phyloP scores from a whole-genome alignment of 2,329 filamentous ascomycete genomes.

The Ceratocystis destructans region DNA sequence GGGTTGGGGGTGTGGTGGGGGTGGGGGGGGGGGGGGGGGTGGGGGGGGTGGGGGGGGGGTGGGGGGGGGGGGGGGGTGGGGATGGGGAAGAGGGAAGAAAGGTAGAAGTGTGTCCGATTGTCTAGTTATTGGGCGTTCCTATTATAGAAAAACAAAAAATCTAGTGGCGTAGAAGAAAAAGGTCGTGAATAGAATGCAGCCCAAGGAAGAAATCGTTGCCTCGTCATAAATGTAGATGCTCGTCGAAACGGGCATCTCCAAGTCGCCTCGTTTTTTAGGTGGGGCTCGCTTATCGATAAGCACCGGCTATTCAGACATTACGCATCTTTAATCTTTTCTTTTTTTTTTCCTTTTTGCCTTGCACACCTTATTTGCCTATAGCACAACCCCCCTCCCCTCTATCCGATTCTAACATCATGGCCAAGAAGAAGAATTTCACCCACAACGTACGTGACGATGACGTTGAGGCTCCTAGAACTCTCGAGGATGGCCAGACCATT shows the following conservation, averaged over 20 bases:
- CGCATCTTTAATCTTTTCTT: background rate
- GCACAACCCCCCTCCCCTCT: background rate
- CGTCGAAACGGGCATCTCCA: background rate
- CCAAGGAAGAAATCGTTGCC: too few relatives aligned
- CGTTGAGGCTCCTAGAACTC: conserved; percentile 9
- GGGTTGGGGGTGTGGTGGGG: too few relatives aligned
- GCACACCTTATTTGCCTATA: background rate
- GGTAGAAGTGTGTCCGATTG: too few relatives aligned
- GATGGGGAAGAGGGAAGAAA: too few relatives aligned
- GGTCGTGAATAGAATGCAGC: background rate
- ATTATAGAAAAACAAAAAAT: background rate
- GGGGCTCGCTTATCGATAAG: conserved; percentile 18
- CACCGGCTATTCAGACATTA: background rate
- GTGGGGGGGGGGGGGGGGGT: too few relatives aligned
- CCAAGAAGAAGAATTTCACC: conserved; percentile 19
- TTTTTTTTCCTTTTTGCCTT: background rate
- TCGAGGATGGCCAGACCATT: conserved; percentile 45
- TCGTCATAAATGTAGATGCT: background rate
- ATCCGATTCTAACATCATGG: background rate
- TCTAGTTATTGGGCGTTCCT: too few relatives aligned
- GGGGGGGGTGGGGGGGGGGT: too few relatives aligned
- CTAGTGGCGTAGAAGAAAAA: background rate
- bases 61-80: too few relatives aligned
- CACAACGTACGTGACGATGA: conserved; percentile 17
- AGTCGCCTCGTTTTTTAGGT: conserved; percentile 7